Base-by-base conservation (phyloP, 139 green algal species). In the Chlorella vulgaris region DNA sequence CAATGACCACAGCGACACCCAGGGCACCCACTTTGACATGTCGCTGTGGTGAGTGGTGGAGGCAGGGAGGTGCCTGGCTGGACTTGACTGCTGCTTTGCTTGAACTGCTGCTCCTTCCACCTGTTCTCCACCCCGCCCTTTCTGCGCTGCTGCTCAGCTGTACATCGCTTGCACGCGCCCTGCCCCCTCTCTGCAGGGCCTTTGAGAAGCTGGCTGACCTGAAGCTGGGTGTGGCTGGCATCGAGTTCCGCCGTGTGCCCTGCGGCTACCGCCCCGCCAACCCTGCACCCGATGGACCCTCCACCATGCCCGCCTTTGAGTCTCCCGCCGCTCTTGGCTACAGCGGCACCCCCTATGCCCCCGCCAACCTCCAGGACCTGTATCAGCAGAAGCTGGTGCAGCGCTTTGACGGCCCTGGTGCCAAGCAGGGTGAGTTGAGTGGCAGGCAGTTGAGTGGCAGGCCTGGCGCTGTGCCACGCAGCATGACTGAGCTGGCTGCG, bases 1-100 rank as follows among this genome's bases (percentile, higher is more conserved):
- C 74, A 65, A 67, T 39, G 84, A 88, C 74, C 39, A 80, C 42
- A 39, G 42, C 18, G 47, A 29, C 47, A 76, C 61, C 21, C 60
- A 79, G 29, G 55, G 65, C 55, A 71, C 73, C 22, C 84, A 87
- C 55, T 71, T 82, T 39, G 83, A 87, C 40, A 22, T 87, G 39
- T 78, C 55, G 26, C 51, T 87, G 38, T 87, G 83, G 83, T 81
- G 74, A 60, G 58, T 36, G 33, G 29, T 13, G 28, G 38, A 28
- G 24, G 0, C 39, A 38, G 69, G 13, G 69, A 28, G 47, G 0
- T 24, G 69, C 7, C 21, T 29, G 10, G 69, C n/a, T 29, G 15
- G 43, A 0, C 22, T 15, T 31, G 69, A 4, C 4, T 22, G 19
- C 42, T 8, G 28, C 40, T n/a, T n/a, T n/a, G n/a, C n/a, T 31